Base-by-base conservation (phyloP, 495 filamentous ascomycete species). In the Chaetomidium leptoderma region DNA sequence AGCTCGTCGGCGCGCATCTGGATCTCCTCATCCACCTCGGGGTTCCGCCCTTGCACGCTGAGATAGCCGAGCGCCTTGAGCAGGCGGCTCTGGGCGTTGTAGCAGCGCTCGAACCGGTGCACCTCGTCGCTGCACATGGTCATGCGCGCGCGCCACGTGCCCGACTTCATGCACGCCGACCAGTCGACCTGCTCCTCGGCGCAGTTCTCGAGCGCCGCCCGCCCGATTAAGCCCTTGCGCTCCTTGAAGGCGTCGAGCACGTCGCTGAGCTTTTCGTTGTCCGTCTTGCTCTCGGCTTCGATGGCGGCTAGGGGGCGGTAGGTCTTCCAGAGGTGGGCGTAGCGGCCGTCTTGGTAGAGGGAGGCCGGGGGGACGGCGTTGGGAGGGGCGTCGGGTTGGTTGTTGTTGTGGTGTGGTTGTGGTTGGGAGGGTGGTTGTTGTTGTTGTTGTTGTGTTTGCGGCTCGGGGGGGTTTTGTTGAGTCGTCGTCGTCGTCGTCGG, bases 1-100 rank as follows among this genome's bases (percentile, higher is more conserved):
- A 97, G 77, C 53, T 80, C 84, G 72, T 97, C 91, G 49, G 90
- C 92, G 71, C 95, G 90, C 88, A 98, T 89, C 74, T 98, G 93
- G 58, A 98, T 95, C 54, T 83, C 76, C 74, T 97, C 93, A 62
- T 95, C 88, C 49, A 86, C 79, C 43, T 86, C 86, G 6, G 76
- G 62, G 35, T 82, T 76, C n/a, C 84, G 80, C 14, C 85, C 76
- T 59, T 81, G 77, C 36, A 78, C 78, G 0, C 82, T 80, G 60
- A 95, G 78, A 69, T 96, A 98, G n/a, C 93, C 93, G 29, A 98
- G 73, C 10, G 91, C 89, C 70, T 91, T 90, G 36, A 98, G 73
- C 60, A 97, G 89, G 73, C 90, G 86, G 83, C 81, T 80, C 74
- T 97, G 92, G 67, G 85, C 87, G 46, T 74, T 81, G 68, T 90